Evolutionary conservation across 148 eudicot genomes (phyloP).

Genomic region (Silene latifolia): DNA sequence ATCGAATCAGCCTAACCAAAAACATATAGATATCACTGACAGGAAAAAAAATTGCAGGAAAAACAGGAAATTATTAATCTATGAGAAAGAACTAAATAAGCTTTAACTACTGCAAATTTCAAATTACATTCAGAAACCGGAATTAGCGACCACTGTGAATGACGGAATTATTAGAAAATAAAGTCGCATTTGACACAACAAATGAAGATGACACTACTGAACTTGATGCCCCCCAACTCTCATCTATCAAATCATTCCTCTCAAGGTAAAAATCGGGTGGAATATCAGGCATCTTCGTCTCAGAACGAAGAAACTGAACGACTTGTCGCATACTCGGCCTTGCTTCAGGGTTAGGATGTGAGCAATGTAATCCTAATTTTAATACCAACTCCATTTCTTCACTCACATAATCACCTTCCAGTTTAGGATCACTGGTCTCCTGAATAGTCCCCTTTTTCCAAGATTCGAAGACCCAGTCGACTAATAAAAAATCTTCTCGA

Average conservation of each 20-base stretch:
- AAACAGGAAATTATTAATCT: too few species aligned
- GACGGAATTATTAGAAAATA: constrained; percentile 17
- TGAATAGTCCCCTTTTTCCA: constrained; percentile 32
- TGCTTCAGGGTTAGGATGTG: constrained; percentile 29
- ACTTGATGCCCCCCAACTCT: constrained; percentile 22
- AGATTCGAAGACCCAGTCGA: constrained; percentile 31
- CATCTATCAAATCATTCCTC: constrained; percentile 21
- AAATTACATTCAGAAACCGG: neutral
- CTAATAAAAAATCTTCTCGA: constrained; percentile 22
- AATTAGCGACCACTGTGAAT: constrained; percentile 20
- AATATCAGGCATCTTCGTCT: constrained; percentile 21
- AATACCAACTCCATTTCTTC: constrained; percentile 35
- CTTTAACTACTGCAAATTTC: neutral
- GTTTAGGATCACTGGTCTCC: constrained; percentile 29
- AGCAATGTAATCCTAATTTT: constrained; percentile 37
- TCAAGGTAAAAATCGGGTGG: constrained; percentile 28
- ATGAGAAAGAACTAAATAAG: neutral
- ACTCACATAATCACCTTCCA: constrained; percentile 20
- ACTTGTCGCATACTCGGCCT: constrained; percentile 44
- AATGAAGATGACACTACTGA: constrained; percentile 25
- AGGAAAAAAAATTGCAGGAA: too few species aligned
- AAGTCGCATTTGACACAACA: constrained; percentile 13
- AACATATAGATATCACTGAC: too few species aligned
- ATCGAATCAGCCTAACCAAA: too few species aligned
- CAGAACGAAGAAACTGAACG: constrained; percentile 26